phyloP scores from a whole-genome alignment of 2,329 filamentous ascomycete genomes.

The Stemphylium lycopersici region DNA sequence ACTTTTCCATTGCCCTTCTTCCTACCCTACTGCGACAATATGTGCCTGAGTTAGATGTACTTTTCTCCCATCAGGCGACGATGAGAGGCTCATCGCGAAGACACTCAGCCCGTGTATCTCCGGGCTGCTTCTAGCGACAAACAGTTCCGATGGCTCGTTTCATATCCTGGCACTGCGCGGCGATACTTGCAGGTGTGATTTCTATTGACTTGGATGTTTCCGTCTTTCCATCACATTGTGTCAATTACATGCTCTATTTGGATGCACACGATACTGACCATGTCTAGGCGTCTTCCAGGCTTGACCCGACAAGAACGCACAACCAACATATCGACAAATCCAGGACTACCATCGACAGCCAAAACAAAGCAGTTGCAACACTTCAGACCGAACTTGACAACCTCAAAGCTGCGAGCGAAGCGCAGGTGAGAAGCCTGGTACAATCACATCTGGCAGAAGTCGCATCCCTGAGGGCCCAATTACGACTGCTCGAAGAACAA shows the following conservation, averaged over 20 bases:
- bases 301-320: constrained; percentile 19
- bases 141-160: constrained; percentile 4
- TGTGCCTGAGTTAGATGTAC: constrained; percentile 28
- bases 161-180: background rate
- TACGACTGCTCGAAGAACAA: constrained; percentile 48
- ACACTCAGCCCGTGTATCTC: background rate
- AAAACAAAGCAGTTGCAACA: constrained; percentile 41
- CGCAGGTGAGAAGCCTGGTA: constrained; percentile 45
- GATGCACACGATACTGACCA: constrained; percentile 13
- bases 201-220: background rate
- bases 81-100: background rate
- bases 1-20: constrained; percentile 14
- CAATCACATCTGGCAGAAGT: constrained; percentile 50
- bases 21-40: constrained; percentile 19
- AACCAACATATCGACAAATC: constrained; percentile 35
- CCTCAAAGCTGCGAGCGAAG: constrained; percentile 49
- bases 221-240: background rate
- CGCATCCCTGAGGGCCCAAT: constrained; percentile 47
- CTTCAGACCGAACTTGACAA: constrained; percentile 45
- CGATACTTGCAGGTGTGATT: background rate
- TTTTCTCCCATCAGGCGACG: background rate
- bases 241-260: background rate
- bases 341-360: constrained; percentile 38
- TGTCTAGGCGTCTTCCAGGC: constrained; percentile 25
- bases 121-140: background rate